Conservation (phyloP, 2,329 filamentous ascomycete genomes). For the Aspergillus sp. region DNA sequence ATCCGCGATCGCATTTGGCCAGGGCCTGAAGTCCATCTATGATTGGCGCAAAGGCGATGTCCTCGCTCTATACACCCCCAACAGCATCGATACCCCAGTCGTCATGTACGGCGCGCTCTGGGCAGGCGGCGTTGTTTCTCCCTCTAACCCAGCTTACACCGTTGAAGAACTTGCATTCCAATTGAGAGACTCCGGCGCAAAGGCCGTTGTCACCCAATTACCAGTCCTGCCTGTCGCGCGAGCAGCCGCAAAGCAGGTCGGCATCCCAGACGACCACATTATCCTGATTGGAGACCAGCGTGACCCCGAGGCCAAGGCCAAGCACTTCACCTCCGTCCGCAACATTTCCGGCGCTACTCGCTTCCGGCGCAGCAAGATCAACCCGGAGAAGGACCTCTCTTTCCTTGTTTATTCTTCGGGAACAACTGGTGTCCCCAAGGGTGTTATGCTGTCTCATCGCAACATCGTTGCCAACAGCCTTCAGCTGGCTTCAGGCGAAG, state of each 20-base stretch:
- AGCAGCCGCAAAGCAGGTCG: conserved; percentile 67
- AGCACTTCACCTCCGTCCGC: conserved; percentile 71
- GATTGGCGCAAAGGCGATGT: conserved; percentile 83
- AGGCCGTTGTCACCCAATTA: conserved; percentile 72
- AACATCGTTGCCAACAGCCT: conserved; percentile 77
- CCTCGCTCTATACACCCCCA: conserved; percentile 78
- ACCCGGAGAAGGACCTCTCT: conserved; percentile 70
- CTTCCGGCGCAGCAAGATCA: conserved; percentile 61
- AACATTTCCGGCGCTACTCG: conserved; percentile 61
- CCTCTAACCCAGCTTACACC: conserved; percentile 86
- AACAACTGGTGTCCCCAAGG: conserved; percentile 88
- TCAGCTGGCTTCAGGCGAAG: conserved; percentile 57
- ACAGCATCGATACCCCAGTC: conserved; percentile 78
- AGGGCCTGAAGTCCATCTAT: conserved; percentile 71
- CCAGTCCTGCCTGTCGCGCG: conserved; percentile 63
- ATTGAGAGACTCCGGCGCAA: conserved; percentile 73
- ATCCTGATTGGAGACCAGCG: conserved; percentile 67
- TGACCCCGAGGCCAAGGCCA: conserved; percentile 59
- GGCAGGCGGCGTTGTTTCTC: conserved; percentile 79
- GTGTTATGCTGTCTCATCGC: conserved; percentile 78
- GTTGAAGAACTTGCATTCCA: conserved; percentile 81
- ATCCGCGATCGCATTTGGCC: conserved; percentile 72
- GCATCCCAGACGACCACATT: conserved; percentile 70
- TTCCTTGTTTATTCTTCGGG: conserved; percentile 88
- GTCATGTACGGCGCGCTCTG: conserved; percentile 77